phyloP scores from a whole-genome alignment of 2,329 filamentous ascomycete species.

The Penicillium thymicola region DNA sequence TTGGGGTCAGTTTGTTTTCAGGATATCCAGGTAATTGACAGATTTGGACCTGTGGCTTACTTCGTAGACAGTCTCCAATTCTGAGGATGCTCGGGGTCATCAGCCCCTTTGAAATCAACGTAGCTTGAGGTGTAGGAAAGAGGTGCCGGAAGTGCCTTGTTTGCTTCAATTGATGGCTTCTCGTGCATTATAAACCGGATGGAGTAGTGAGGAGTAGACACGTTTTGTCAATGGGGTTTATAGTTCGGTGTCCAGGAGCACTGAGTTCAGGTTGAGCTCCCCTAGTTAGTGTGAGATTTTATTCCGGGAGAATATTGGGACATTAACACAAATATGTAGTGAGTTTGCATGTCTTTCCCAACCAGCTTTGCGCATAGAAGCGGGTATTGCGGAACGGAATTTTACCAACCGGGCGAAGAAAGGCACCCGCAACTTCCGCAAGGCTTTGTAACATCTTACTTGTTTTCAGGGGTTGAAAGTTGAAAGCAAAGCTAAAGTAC shows the following conservation, averaged over 20 bases:
- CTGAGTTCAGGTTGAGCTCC: neutral
- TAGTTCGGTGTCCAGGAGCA: neutral
- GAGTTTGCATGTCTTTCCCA: neutral
- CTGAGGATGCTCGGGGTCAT: constrained; percentile 52
- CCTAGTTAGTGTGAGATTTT: neutral
- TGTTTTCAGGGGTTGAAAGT: neutral
- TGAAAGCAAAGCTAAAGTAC: neutral
- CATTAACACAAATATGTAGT: neutral
- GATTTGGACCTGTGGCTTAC: constrained; percentile 17
- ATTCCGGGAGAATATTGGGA: neutral
- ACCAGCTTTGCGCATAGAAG: neutral
- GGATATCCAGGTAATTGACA: neutral
- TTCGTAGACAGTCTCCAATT: constrained; percentile 51
- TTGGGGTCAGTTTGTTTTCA: neutral
- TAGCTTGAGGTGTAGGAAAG: constrained; percentile 51
- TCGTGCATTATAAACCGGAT: constrained; percentile 1
- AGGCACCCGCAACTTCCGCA: neutral
- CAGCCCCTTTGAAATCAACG: constrained; percentile 52
- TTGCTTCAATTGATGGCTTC: constrained; percentile 25
- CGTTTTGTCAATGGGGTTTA: neutral
- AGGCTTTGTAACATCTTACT: neutral
- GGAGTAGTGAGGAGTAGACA: neutral
- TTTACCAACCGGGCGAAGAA: neutral
- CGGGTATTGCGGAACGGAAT: constrained; percentile 6
- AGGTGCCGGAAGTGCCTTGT: constrained; percentile 49